phyloP scores from a whole-genome alignment of 352 stramenopile genomes.

The Globisporangium canariense region DNA sequence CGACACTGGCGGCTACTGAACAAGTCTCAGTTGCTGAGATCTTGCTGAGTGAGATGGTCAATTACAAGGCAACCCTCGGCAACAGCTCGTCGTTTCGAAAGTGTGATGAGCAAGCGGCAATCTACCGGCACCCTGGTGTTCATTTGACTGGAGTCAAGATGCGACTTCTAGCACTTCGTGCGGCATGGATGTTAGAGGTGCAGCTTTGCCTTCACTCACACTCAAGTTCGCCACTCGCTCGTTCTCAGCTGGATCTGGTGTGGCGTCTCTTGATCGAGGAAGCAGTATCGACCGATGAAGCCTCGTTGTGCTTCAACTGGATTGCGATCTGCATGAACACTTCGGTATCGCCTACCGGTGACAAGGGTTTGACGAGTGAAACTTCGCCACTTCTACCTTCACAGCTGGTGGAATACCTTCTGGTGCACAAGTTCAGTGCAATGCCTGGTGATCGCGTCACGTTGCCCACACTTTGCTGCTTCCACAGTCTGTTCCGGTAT shows the following conservation, averaged over 20 bases:
- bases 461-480: constrained; percentile 50
- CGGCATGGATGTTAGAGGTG: constrained; percentile 43
- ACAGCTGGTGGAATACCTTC: constrained; percentile 26
- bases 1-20: neutral
- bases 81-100: neutral
- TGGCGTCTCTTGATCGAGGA: constrained; percentile 47
- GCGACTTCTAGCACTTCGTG: constrained; percentile 58
- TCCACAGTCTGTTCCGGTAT: constrained; percentile 62
- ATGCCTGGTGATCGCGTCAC: constrained; percentile 35
- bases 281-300: constrained; percentile 36
- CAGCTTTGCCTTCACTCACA: constrained; percentile 2
- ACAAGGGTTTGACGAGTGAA: neutral
- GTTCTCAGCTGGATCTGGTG: constrained; percentile 29
- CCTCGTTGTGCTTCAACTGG: constrained; percentile 71
- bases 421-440: constrained; percentile 42
- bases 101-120: constrained; percentile 15
- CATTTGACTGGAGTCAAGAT: constrained; percentile 34
- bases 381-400: constrained; percentile 22
- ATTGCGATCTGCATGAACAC: constrained; percentile 62
- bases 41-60: constrained; percentile 24
- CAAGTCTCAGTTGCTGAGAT: constrained; percentile 8
- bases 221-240: constrained; percentile 15
- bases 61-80: constrained; percentile 24
- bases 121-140: constrained; percentile 17
- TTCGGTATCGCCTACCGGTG: constrained; percentile 6